Evolutionary conservation across 352 stramenopile species (phyloP).

Genomic region (Pythium insidiosum): DNA sequence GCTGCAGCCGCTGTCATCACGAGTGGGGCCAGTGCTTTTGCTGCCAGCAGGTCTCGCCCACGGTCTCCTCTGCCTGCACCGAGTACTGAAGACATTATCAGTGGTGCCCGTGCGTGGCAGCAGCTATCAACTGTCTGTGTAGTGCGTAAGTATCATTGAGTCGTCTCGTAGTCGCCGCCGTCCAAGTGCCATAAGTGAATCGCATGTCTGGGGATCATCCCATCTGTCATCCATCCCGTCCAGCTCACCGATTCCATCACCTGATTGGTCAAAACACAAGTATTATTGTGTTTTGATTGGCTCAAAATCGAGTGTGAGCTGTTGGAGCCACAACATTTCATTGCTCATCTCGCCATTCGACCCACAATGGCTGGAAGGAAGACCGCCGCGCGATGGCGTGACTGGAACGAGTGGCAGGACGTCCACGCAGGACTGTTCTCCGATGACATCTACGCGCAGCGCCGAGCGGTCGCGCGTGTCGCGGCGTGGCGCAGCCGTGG

Average conservation of each 20-base stretch:
- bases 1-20: constrained; percentile 56
- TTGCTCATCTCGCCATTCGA: neutral
- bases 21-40: constrained; percentile 74
- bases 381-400: constrained; percentile 42
- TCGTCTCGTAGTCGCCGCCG: too few relatives aligned
- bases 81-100: constrained; percentile 40
- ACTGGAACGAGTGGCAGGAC: constrained; percentile 73
- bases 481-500: constrained; percentile 58
- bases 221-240: too few relatives aligned
- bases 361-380: constrained; percentile 38
- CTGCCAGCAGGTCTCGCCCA: constrained; percentile 63
- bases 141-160: too few relatives aligned
- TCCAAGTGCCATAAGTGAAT: too few relatives aligned
- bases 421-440: constrained; percentile 57
- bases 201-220: too few relatives aligned
- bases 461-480: constrained; percentile 50
- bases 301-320: neutral
- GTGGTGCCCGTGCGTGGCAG: too few relatives aligned
- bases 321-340: neutral
- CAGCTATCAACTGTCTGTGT: too few relatives aligned
- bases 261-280: constrained; percentile 8
- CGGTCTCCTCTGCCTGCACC: constrained; percentile 52
- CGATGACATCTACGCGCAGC: constrained; percentile 30
- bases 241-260: neutral
- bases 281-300: constrained; percentile 7